Conservation (phyloP, 805 yeast genomes). For the Kluyveromyces starmeri region DNA sequence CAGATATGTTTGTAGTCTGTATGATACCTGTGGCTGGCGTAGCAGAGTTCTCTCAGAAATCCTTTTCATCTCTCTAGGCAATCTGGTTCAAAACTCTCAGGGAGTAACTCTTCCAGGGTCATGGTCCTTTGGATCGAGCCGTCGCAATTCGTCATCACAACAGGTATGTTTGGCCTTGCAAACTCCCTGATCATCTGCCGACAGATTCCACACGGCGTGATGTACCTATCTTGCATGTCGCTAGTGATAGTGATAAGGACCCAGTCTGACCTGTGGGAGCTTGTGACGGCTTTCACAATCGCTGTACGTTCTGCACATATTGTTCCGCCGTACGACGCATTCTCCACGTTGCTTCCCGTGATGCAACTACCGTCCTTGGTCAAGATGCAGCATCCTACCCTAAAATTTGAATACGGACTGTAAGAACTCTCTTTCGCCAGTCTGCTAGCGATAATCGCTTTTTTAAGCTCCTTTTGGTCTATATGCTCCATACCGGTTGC, state of each 20-base stretch:
- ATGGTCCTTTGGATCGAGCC: slow-evolving; percentile 39
- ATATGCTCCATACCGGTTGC: too few relatives aligned
- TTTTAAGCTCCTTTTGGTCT: slow-evolving; percentile 21
- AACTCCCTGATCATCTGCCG: slow-evolving; percentile 86
- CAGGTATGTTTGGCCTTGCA: slow-evolving; percentile 39
- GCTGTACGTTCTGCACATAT: slow-evolving; percentile 75
- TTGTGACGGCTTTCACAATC: slow-evolving; percentile 43
- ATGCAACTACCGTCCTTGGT: slow-evolving; percentile 41
- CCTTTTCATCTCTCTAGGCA: slow-evolving; percentile 33
- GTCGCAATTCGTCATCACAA: slow-evolving; percentile 58
- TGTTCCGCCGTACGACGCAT: slow-evolving; percentile 79
- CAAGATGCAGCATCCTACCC: slow-evolving; percentile 72
- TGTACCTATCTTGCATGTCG: slow-evolving; percentile 37
- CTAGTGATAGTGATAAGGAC: slow-evolving; percentile 20
- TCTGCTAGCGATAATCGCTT: slow-evolving; percentile 24
- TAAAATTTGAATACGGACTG: slow-evolving; percentile 39
- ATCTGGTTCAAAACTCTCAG: slow-evolving; percentile 82
- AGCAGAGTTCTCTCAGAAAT: too few relatives aligned
- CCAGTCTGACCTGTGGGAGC: slow-evolving; percentile 22
- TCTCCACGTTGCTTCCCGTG: slow-evolving; percentile 84
- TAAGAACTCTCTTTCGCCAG: slow-evolving; percentile 36
- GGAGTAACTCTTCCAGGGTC: slow-evolving; percentile 58
- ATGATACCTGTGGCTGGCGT: too few relatives aligned
- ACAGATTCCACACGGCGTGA: slow-evolving; percentile 92
- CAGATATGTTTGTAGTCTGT: too few relatives aligned